A percentile compares a stretch with the other conserved stretches of the same genome.
These are phyloP conservation scores for Parachaetomium inaequale DNA, from an alignment of 495 filamentous ascomycete species.

Conservation along the genomic window DNA sequence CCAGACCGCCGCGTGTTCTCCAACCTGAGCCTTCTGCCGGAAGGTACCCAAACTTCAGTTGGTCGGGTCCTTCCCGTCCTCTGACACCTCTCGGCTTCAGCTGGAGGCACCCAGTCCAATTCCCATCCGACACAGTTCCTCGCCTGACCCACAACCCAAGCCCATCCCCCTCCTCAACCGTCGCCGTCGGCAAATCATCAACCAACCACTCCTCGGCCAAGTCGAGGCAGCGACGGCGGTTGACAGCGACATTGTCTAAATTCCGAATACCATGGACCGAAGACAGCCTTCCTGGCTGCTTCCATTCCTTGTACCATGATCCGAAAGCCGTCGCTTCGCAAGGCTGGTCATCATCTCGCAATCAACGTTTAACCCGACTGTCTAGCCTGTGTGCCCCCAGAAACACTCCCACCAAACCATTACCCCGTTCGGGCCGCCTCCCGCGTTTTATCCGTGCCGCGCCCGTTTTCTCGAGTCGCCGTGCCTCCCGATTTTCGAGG, in stretches of 20 bases:
- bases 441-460: slow-evolving; percentile 8
- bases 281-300: neutral
- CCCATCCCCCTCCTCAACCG: neutral
- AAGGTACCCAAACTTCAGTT: neutral
- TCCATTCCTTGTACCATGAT: neutral
- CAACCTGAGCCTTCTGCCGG: neutral
- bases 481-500: slow-evolving; percentile 25
- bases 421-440: neutral
- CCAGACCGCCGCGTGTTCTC: neutral
- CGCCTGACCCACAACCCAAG: neutral
- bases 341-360: neutral
- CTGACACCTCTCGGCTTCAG: neutral
- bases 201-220: neutral
- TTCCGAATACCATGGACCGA: neutral
- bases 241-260: neutral
- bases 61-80: neutral
- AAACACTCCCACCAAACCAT: neutral
- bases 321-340: neutral
- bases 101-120: neutral
- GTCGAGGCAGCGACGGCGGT: neutral
- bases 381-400: neutral
- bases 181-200: neutral
- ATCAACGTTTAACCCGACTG: neutral
- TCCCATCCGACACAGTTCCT: neutral
- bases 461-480: slow-evolving; percentile 31